Conservation (phyloP, 257 asterid genomes). For the Misopates orontium region DNA sequence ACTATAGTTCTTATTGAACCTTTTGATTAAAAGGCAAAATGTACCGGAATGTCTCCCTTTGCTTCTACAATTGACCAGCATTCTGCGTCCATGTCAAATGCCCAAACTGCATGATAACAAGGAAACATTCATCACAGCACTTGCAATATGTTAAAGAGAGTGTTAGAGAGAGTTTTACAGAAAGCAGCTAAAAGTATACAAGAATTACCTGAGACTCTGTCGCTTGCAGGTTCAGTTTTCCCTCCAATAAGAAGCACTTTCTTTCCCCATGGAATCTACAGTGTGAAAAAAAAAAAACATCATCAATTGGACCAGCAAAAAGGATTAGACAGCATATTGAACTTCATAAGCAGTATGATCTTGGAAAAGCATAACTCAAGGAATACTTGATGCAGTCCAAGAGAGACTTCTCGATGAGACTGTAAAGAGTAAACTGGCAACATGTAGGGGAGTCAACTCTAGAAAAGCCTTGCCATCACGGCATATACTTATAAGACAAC, state of each 20-base stretch:
- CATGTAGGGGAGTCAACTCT: too few relatives aligned
- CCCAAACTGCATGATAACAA: constrained; percentile 67
- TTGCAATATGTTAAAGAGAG: too few relatives aligned
- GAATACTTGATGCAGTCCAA: too few relatives aligned
- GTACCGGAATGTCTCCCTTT: constrained; percentile 96
- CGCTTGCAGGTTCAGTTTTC: too few relatives aligned
- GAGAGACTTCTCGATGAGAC: too few relatives aligned
- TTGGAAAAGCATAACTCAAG: too few relatives aligned
- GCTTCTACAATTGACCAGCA: constrained; percentile 92
- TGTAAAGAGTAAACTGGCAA: too few relatives aligned
- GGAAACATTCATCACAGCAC: not conserved
- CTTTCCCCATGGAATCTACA: constrained; percentile 91
- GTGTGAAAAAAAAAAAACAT: constrained; percentile 26
- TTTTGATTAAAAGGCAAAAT: constrained; percentile 20
- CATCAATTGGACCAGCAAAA: constrained; percentile 2
- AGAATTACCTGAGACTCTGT: constrained; percentile 70
- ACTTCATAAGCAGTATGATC: too few relatives aligned
- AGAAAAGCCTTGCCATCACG: too few relatives aligned
- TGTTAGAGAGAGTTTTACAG: constrained; percentile 18
- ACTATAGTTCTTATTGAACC: constrained; percentile 10
- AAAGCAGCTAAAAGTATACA: constrained; percentile 17
- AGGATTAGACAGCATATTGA: not conserved
- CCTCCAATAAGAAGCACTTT: too few relatives aligned
- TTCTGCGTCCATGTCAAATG: constrained; percentile 92
- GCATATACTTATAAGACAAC: too few relatives aligned